Percentiles rank a stretch among this genome's conserved stretches.
phyloP scores from a whole-genome alignment of 495 filamentous ascomycete species.

The Letharia columbiana region DNA sequence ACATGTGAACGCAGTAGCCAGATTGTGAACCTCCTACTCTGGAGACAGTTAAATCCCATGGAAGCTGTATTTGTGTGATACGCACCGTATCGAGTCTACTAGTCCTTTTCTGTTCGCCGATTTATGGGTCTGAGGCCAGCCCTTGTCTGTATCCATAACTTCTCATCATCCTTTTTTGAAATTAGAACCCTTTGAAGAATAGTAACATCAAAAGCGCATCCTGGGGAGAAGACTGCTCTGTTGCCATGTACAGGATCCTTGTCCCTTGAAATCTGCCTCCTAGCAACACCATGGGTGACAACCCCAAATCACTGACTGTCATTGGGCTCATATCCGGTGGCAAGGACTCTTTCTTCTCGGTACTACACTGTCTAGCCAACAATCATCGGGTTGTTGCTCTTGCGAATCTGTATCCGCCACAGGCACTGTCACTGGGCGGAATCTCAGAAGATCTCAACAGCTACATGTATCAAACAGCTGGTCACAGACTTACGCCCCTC shows the following conservation, averaged over 20 bases:
- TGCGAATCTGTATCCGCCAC: slow-evolving; percentile 73
- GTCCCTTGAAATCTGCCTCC: background rate
- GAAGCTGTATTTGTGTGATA: background rate
- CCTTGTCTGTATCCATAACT: background rate
- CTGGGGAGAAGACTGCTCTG: background rate
- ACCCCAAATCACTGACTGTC: slow-evolving; percentile 52
- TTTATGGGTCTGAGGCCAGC: no score
- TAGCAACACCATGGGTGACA: background rate
- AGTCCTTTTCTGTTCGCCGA: background rate
- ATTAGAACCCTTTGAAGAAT: background rate
- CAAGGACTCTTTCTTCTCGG: slow-evolving; percentile 91
- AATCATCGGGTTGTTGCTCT: slow-evolving; percentile 81
- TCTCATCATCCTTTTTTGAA: background rate
- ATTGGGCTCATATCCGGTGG: slow-evolving; percentile 92
- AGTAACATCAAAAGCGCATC: background rate
- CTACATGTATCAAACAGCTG: slow-evolving; percentile 99
- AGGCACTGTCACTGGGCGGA: slow-evolving; percentile 7
- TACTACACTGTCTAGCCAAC: slow-evolving; percentile 80
- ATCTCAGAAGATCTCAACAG: slow-evolving; percentile 62
- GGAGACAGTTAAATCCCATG: background rate
- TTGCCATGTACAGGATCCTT: background rate
- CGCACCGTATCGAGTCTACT: background rate
- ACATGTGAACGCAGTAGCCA: background rate
- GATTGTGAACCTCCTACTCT: background rate
- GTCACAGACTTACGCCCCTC: slow-evolving; percentile 76